Evolutionary conservation across 805 yeast genomes (phyloP), one percentile per base, ranked within the genome.

Genomic region (Candida vaughaniae): DNA sequence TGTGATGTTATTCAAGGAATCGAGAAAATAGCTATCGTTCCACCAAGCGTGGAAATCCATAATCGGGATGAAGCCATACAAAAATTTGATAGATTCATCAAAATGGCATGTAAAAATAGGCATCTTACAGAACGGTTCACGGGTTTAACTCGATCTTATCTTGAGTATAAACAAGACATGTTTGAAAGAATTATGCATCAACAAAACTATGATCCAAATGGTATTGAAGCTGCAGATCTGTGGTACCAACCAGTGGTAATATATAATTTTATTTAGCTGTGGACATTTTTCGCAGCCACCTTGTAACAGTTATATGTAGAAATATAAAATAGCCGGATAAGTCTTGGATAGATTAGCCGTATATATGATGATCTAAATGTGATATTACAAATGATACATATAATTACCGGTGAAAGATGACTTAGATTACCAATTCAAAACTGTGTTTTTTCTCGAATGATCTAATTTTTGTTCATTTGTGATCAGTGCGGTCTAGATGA

Each of bases 1-100:
- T 59, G 53, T 34, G 60, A 53, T 37, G 53, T 47, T 4, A 40
- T 49, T n/a, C 50, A 48, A 33, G 61, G 59, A 9, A 38, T 57
- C 6, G 52, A 40, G 3, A 41, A 46, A 30, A n/a, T 45, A 10
- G 43, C 47, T 4, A 30, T 45, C 14, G 22, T 16, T 7, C 49
- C 49, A n/a, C 28, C 20, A 16, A 30, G 30, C 5, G 18, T 40
- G 1, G n/a, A 31, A 5, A 25, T 19, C 3, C 14, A 14, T 17
- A 19, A 39, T 29, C 35, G 26, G 15, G 14, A 20, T 7, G 31
- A 19, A n/a, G 40, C 41, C 4, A 32, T 22, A n/a, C 11, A 10
- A 2, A 42, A 45, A 29, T 45, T 45, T 25, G 35, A 32, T 14
- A 8, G 25, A 8, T 38, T 45, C 8, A 27, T 45, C 10, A 36